Evolutionary conservation across 106 monocot genomes (phyloP), one percentile per base, ranked within the genome.

Genomic region (Gastrodia elata): DNA sequence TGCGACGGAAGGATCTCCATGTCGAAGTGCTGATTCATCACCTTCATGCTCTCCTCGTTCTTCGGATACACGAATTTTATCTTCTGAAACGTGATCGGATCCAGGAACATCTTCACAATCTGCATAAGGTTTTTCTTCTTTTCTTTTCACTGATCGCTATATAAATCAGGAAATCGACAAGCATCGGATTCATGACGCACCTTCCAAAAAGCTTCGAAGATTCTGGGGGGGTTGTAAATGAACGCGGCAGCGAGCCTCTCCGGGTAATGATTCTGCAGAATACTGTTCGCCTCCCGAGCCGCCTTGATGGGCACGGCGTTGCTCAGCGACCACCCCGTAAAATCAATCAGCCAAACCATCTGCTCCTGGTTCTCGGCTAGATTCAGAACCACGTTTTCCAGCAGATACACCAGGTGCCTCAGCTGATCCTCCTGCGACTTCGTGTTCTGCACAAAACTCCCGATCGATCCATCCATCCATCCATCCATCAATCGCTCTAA

Each of bases 21-120:
- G 55, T 91, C 87, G 25, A 94, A 91, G 70, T 70, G 46, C 65
- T 82, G 82, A 32, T 43, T 71, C 80, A 95, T 73, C 28, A 87
- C 43, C 64, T 91, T 87, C 64, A 82, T 78, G 71, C 85, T 92
- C 39, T 87, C 95, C 58, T 82, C 75, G 14, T 79, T 84, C 73
- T 92, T 92, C 0, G 85, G 65, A 77, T 89, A 92, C n/a, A 95
- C 73, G 59, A 95, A 95, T 65, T 80, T 84, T 71, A 89, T 81
- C 81, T 95, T 95, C 39, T 92, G 67, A 13, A 82, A 82, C 30
- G 84, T 88, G 20, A 80, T 77, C 6, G 82, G 80, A 42, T 88
- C 88, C 26, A 88, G 67, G 55, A 88, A 88, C 67, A 82, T 67
- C 55, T 85, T 71, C 2, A 44, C 78, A 15, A 78, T 44, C 71